These are phyloP conservation scores for Cladosporium colombiae DNA, from an alignment of 2,329 filamentous ascomycete species.

Conservation along the genomic window DNA sequence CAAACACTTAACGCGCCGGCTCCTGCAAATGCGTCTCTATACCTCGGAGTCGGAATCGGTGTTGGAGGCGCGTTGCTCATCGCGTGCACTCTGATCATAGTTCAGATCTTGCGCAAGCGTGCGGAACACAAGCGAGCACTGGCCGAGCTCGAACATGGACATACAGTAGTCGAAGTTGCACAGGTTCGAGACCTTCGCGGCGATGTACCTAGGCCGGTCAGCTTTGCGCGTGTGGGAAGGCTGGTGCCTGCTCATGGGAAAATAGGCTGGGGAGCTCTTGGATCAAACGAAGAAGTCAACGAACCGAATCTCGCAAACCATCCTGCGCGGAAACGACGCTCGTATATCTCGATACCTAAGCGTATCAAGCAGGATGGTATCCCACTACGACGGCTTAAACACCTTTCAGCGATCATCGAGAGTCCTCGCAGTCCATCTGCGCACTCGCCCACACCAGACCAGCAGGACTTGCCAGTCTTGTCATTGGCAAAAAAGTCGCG, in stretches of 20 bases:
- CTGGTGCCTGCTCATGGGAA: conserved; percentile 31
- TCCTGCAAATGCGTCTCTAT: conserved; percentile 23
- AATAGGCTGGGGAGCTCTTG: conserved; percentile 44
- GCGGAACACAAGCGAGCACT: conserved; percentile 30
- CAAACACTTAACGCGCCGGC: conserved; percentile 10
- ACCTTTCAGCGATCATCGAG: conserved; percentile 44
- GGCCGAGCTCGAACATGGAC: conserved; percentile 31
- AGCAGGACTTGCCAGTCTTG: background rate
- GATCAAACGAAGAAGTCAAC: conserved; percentile 41
- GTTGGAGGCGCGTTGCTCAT: conserved; percentile 32
- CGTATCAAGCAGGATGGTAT: conserved; percentile 25
- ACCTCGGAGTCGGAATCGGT: conserved; percentile 33
- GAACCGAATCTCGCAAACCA: conserved; percentile 22
- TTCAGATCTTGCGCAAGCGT: conserved; percentile 30
- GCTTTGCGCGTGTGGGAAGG: conserved; percentile 23
- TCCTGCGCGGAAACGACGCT: conserved; percentile 26
- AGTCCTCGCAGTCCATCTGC: conserved; percentile 35
- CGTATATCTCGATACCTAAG: conserved; percentile 29
- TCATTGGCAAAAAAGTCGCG: conserved; percentile 24
- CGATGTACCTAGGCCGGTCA: conserved; percentile 23
- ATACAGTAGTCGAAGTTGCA: conserved; percentile 19
- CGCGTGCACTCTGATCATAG: conserved; percentile 28
- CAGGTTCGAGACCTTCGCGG: background rate
- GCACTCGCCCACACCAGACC: conserved; percentile 25
- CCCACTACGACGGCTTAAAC: conserved; percentile 31